These are phyloP conservation scores for Exserohilum turcica DNA, from an alignment of 2,329 filamentous ascomycete species.

Conservation along the genomic window DNA sequence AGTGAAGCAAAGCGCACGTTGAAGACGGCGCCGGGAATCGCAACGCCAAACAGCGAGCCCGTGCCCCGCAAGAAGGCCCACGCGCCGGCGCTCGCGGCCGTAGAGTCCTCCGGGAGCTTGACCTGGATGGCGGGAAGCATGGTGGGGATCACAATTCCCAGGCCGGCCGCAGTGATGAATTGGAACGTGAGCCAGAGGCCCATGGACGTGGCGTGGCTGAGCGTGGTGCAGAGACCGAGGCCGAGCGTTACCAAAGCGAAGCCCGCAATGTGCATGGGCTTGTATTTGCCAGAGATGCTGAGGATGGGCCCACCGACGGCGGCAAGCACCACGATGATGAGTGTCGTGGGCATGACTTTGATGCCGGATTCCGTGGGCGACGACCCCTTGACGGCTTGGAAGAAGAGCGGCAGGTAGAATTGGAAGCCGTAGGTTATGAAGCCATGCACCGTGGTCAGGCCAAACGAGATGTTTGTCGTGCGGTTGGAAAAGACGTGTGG, in stretches of 20 bases:
- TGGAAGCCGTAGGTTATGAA: slow-evolving; percentile 36
- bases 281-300: slow-evolving; percentile 31
- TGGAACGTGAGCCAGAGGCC: slow-evolving; percentile 33
- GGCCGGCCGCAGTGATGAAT: slow-evolving; percentile 28
- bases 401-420: slow-evolving; percentile 38
- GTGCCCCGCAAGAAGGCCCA: slow-evolving; percentile 40
- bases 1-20: slow-evolving; percentile 29
- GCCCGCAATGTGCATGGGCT: slow-evolving; percentile 33
- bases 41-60: slow-evolving; percentile 38
- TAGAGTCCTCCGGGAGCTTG: slow-evolving; percentile 29
- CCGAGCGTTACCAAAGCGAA: slow-evolving; percentile 30
- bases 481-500: slow-evolving; percentile 53
- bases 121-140: slow-evolving; percentile 41
- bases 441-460: slow-evolving; percentile 38
- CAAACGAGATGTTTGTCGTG: slow-evolving; percentile 47
- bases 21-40: slow-evolving; percentile 38
- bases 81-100: slow-evolving; percentile 28
- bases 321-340: slow-evolving; percentile 31
- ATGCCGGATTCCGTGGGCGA: slow-evolving; percentile 32
- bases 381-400: slow-evolving; percentile 34
- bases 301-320: slow-evolving; percentile 30
- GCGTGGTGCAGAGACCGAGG: slow-evolving; percentile 23
- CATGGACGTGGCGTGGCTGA: slow-evolving; percentile 15
- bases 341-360: slow-evolving; percentile 34
- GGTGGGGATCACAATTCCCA: slow-evolving; percentile 34